Base-by-base conservation (phyloP, 768 basidiomycete species). In the Auriscalpium orientale region DNA sequence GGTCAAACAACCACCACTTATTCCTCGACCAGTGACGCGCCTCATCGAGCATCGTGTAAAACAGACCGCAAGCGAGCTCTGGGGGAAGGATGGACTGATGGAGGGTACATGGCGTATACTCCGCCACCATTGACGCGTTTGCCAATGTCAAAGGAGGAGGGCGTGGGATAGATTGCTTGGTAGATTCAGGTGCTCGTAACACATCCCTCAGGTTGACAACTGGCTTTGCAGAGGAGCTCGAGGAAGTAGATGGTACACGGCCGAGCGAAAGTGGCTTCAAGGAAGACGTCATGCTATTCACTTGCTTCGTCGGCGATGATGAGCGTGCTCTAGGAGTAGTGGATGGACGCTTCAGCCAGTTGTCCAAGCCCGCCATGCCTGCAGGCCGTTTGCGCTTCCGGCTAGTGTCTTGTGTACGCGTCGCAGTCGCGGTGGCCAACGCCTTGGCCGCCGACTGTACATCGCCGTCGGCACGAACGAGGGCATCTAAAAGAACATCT, bases 1-100 rank as follows among this genome's bases (percentile, higher is more conserved):
- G 76, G 64, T 92, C 89, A 67, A 89, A 85, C 18, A 92, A 75
- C 84, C 85, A 91, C 91, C 90, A 92, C 62, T 83, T 87, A 58
- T 87, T 89, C 50, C 81, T 74, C 58, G 78, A 71, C 90, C 89
- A 92, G 8, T 68, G 63, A 43, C 70, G 74, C 18, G 89, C 83
- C 15, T 76, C 71, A 49, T 82, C 76, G 13, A 85, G 57, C 87
- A 92, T 85, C 0, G 75, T 76, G 59, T 91, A 84, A 67, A 89
- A 92, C 20, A 92, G 72, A 50, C 74, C 75, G 65, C 80, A 89
- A 0, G 91, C 90, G 16, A 92, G 78, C 48, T 89, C 84, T 2
- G 82, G 78, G 8, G 91, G 87, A 10, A 92, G 77, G 20, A 87
- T 65, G 12, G 83, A 81, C 16, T 73, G 68, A 66, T 91, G 89